Percentiles rank a stretch among this genome's conserved stretches.
These are phyloP conservation scores for Thalassiosira mediterranea DNA, from an alignment of 352 stramenopile genomes.

Conservation along the genomic window DNA sequence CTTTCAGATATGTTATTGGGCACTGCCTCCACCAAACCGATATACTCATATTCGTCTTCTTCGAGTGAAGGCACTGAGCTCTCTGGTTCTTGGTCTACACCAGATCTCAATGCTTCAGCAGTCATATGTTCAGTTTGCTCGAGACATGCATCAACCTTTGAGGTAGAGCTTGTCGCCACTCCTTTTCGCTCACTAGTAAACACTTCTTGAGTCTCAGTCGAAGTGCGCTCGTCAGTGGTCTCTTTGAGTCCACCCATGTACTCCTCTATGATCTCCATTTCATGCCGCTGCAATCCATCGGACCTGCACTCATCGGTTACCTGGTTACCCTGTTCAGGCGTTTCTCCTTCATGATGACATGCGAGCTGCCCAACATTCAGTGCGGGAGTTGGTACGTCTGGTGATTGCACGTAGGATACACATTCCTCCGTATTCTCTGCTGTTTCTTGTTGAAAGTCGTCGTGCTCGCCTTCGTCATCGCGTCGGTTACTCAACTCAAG, in stretches of 20 bases:
- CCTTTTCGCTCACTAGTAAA: neutral
- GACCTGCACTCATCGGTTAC: neutral
- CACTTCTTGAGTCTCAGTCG: neutral
- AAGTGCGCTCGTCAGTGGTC: neutral
- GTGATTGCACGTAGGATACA: no score
- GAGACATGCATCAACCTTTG: neutral
- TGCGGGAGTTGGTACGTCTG: no score
- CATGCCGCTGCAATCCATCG: neutral
- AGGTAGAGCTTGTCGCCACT: neutral
- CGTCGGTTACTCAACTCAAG: no score
- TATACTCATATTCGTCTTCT: conserved; percentile 13
- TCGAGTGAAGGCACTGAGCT: no score
- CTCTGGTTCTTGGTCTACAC: neutral
- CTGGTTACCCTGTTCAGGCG: neutral
- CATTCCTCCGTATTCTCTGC: no score
- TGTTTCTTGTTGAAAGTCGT: no score
- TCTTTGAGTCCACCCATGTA: neutral
- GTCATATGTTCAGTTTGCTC: neutral
- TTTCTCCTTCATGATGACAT: no score
- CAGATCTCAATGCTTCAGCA: neutral
- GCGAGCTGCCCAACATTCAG: no score
- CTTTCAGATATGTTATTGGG: neutral
- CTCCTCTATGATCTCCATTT: neutral
- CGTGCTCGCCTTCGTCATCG: no score
- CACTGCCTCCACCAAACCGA: neutral